Evolutionary conservation across 2,329 filamentous ascomycete genomes (phyloP), one percentile per base, ranked within the genome.

Genomic region (Claviceps pazoutovae): DNA sequence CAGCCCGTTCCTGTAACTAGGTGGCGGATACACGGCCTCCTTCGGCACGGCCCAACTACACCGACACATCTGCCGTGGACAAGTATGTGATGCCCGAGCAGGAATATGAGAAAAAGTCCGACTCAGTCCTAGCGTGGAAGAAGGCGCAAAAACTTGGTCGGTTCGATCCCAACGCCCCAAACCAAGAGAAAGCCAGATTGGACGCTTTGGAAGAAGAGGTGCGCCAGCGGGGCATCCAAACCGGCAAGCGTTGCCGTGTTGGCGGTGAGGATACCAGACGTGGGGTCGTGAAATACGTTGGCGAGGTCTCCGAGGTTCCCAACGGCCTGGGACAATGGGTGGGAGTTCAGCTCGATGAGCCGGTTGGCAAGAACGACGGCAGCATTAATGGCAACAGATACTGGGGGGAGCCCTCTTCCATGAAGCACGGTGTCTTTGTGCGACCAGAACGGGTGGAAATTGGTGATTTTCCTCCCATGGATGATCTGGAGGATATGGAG

Each of bases 61-160:
- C 79, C 58, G 90, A 95, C 69, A 78, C 86, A 45, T 84, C 85
- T 44, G 76, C 80, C 9, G 88, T 96, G 5, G 81, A 89, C 52
- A 96, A 96, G 71, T 97, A 93, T 67, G 80, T 85, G 56, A 85
- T 98, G 76, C 87, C 89, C n/a, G 74, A 78, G 50, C 77, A 83
- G 48, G 85, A 90, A 63, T 98, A 98, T 69, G 88, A 89, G 65
- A 80, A 82, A 62, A 88, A 90, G 63, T 74, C 82, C 44, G 88
- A 96, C 68, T 91, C 86, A 3, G 93, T 98, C 14, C 78, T 96
- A 23, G 87, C 90, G 5, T 97, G 89, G 89, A 98, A 98, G 71
- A 91, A 87, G 71, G 74, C 82, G n/a, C 83, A 95, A 67, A 90
- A 94, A 66, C 79, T 97, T n/a, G 93, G 93, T 49, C 87, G 93